phyloP scores from a whole-genome alignment of 176 grass and related monocot species.

The Lolium rigidum region DNA sequence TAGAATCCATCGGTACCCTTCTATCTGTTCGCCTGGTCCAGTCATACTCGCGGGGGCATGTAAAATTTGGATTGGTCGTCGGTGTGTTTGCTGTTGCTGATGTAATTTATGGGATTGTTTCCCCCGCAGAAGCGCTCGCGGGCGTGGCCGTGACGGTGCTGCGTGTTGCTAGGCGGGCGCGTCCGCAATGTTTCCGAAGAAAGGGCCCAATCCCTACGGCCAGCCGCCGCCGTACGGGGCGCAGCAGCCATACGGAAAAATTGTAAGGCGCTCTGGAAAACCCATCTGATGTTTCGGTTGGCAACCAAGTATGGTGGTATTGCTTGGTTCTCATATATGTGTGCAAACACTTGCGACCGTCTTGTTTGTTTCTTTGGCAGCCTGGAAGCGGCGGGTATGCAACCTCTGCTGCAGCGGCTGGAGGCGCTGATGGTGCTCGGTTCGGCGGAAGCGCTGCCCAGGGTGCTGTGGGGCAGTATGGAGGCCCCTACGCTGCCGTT shows the following conservation, averaged over 20 bases:
- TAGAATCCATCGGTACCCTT: conserved; percentile 9
- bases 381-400: conserved; percentile 44
- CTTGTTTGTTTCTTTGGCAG: conserved; percentile 43
- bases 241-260: conserved; percentile 49
- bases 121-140: neutral
- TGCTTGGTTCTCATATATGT: conserved; percentile 23
- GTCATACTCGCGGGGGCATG: neutral
- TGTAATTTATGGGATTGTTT: neutral
- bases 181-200: conserved; percentile 50
- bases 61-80: neutral
- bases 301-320: neutral
- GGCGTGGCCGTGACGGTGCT: neutral
- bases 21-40: neutral
- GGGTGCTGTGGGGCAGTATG: conserved; percentile 49
- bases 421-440: conserved; percentile 2
- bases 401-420: conserved; percentile 31
- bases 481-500: conserved; percentile 46
- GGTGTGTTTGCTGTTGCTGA: neutral
- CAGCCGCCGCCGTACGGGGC: conserved; percentile 50
- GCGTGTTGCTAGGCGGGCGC: neutral
- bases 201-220: conserved; percentile 56
- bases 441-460: conserved; percentile 46
- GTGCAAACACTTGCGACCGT: conserved; percentile 13
- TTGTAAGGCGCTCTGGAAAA: conserved; percentile 34
- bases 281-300: conserved; percentile 1